Conservation (phyloP, 2,329 filamentous ascomycete genomes). For the Neonectria neomacrospora region DNA sequence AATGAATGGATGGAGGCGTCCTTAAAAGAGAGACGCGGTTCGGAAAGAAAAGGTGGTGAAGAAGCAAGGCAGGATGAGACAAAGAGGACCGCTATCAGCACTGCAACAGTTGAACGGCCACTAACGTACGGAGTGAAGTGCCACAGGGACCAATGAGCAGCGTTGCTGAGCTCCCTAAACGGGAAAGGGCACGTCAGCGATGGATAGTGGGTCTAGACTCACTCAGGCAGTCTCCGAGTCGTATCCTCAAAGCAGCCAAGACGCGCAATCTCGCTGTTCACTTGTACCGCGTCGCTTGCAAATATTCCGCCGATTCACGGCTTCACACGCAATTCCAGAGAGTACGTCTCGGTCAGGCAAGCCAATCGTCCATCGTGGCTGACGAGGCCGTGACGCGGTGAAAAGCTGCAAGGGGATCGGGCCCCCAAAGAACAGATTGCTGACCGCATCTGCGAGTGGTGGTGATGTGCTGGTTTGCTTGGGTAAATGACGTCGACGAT, state of each 20-base stretch:
- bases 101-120: background rate
- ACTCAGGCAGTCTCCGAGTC: background rate
- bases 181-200: slow-evolving; percentile 5
- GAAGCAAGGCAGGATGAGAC: slow-evolving; percentile 12
- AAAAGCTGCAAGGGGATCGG: background rate
- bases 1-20: background rate
- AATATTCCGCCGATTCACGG: background rate
- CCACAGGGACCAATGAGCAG: background rate
- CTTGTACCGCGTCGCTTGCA: background rate
- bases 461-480: background rate
- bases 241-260: background rate
- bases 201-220: background rate
- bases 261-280: slow-evolving; percentile 6
- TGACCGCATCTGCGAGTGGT: background rate
- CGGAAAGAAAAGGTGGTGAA: background rate
- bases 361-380: background rate
- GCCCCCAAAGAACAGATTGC: background rate
- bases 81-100: background rate
- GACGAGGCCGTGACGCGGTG: slow-evolving; percentile 12
- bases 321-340: background rate
- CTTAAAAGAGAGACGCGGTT: background rate
- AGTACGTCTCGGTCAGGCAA: background rate
- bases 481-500: background rate
- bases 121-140: no score
- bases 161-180: slow-evolving; percentile 21